Percentiles rank a stretch among this genome's conserved stretches.
phyloP scores from a whole-genome alignment of 2,329 filamentous ascomycete species.

The Cytospora schulzeri region DNA sequence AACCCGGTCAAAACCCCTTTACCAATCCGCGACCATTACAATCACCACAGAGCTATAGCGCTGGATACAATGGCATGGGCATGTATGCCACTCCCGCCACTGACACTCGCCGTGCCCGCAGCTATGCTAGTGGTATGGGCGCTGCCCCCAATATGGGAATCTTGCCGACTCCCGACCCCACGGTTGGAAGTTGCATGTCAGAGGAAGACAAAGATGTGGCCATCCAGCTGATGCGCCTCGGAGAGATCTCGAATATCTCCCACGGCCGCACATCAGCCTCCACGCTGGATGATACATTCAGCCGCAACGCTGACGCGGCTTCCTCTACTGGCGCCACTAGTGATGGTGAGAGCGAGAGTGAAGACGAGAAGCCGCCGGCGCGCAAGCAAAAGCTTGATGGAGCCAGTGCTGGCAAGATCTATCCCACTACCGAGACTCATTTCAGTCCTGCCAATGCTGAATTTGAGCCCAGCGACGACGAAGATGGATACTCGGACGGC shows the following conservation, averaged over 20 bases:
- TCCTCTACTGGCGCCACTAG: conserved; percentile 86
- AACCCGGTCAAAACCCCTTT: conserved; percentile 78
- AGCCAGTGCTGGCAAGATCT: conserved; percentile 46
- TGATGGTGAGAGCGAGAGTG: conserved; percentile 71
- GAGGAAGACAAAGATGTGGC: conserved; percentile 94
- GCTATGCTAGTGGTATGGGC: conserved; percentile 52
- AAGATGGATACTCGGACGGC: conserved; percentile 54
- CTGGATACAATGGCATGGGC: conserved; percentile 53
- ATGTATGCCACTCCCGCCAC: conserved; percentile 65
- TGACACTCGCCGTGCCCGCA: conserved; percentile 67
- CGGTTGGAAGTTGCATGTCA: conserved; percentile 93
- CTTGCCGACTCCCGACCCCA: conserved; percentile 93
- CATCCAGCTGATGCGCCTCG: conserved; percentile 92
- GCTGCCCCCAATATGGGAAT: conserved; percentile 53
- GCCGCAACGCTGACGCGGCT: conserved; percentile 80
- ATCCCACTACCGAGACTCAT: conserved; percentile 55
- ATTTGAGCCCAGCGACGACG: conserved; percentile 58
- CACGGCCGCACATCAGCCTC: conserved; percentile 92
- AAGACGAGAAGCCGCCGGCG: conserved; percentile 61
- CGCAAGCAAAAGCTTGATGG: conserved; percentile 60
- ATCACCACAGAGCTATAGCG: conserved; percentile 76
- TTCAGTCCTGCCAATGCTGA: conserved; percentile 48
- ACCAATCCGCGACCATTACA: conserved; percentile 75
- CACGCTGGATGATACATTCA: conserved; percentile 90
- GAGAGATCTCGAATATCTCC: conserved; percentile 90